Percentiles rank a stretch among this genome's conserved stretches.
Evolutionary conservation across 176 grass and related monocot genomes (phyloP).

Genomic region (Echinochloa phyllopogon): DNA sequence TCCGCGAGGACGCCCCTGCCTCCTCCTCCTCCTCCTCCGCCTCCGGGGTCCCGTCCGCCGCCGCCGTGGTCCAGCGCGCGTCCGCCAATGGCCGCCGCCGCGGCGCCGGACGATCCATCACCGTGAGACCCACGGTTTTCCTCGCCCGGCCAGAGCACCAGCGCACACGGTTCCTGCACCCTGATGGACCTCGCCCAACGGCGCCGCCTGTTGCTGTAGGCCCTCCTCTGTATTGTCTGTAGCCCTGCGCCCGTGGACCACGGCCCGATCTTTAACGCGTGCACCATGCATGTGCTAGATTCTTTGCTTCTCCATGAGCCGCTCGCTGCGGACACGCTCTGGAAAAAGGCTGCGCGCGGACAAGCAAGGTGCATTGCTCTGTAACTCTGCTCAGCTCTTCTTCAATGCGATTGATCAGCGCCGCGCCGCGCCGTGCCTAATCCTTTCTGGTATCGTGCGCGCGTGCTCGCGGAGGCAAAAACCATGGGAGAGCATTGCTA

Average conservation of each 20-base stretch:
- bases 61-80: conserved; percentile 20
- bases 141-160: not conserved
- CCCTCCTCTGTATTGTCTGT: not conserved
- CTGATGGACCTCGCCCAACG: not conserved
- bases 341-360: not conserved
- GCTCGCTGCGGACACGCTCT: not conserved
- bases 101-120: not conserved
- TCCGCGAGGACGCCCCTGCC: too few relatives aligned
- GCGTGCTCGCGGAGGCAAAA: conserved; percentile 5
- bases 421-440: not conserved
- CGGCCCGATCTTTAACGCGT: not conserved
- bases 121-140: not conserved
- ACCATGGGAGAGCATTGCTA: not conserved
- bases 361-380: not conserved
- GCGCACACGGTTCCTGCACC: not conserved
- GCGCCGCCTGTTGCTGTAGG: not conserved
- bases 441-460: not conserved
- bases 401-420: not conserved
- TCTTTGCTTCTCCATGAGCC: not conserved
- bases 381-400: not conserved
- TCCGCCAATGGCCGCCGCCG: not conserved
- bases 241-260: not conserved
- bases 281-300: conserved; percentile 10
- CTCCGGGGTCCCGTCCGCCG: not conserved
- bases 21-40: not conserved